These are phyloP conservation scores for Coniosporium apollinis DNA, from an alignment of 495 filamentous ascomycete species.

Conservation along the genomic window DNA sequence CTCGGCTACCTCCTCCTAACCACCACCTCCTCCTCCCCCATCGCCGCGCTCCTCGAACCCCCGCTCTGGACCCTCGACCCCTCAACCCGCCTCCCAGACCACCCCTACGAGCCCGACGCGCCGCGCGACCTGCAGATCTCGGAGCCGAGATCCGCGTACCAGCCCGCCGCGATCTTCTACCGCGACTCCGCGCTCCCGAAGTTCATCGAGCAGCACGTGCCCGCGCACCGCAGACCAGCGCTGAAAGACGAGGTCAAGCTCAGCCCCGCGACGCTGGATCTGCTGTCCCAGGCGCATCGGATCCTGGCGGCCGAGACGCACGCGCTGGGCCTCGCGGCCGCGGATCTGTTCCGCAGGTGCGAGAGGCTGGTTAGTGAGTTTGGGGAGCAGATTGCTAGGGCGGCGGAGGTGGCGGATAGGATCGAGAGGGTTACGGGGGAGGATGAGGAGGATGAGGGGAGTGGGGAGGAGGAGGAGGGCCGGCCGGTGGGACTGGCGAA, in stretches of 20 bases:
- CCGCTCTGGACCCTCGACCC: conserved; percentile 31
- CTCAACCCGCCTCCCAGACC: conserved; percentile 21
- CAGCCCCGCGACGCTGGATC: conserved; percentile 53
- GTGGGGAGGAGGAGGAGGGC: conserved; percentile 22
- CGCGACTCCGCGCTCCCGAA: conserved; percentile 37
- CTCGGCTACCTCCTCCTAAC: conserved; percentile 70
- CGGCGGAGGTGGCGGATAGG: conserved; percentile 46
- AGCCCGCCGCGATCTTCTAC: conserved; percentile 49
- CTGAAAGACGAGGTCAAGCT: conserved; percentile 58
- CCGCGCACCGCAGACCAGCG: conserved; percentile 38
- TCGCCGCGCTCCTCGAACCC: conserved; percentile 49
- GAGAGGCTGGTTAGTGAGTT: conserved; percentile 57
- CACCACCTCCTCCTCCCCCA: conserved; percentile 40
- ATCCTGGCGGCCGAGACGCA: conserved; percentile 58
- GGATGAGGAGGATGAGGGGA: conserved; percentile 22
- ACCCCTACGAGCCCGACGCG: conserved; percentile 19
- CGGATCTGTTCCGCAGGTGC: conserved; percentile 68
- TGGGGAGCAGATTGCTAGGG: conserved; percentile 48
- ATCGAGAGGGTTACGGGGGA: conserved; percentile 51
- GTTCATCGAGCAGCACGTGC: conserved; percentile 43
- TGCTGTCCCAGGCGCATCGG: conserved; percentile 63
- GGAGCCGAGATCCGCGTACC: conserved; percentile 48
- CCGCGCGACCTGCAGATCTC: conserved; percentile 20
- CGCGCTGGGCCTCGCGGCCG: conserved; percentile 51
- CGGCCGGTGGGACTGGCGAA: conserved; percentile 25